Evolutionary conservation across 768 basidiomycete species (phyloP).

Genomic region (Albatrellus ellisii): DNA sequence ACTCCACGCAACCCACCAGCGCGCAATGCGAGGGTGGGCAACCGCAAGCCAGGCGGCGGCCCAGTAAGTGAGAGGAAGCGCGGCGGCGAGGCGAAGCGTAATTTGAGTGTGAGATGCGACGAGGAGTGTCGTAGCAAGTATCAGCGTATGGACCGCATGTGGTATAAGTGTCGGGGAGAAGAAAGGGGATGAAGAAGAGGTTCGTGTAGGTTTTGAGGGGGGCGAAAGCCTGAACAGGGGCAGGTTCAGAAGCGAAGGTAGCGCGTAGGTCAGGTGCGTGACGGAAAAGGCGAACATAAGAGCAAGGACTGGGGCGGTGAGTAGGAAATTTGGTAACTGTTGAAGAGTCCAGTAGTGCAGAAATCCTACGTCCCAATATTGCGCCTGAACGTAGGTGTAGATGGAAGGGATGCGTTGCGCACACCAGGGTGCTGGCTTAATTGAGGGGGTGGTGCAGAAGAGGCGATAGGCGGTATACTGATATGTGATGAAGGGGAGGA

Average conservation of each 20-base stretch:
- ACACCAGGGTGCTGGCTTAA: conserved; percentile 48
- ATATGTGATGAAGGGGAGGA: conserved; percentile 59
- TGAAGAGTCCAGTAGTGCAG: conserved; percentile 73
- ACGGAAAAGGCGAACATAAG: conserved; percentile 24
- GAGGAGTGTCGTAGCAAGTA: conserved; percentile 49
- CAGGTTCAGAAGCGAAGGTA: conserved; percentile 1
- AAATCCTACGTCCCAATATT: conserved; percentile 81
- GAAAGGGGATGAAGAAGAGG: conserved; percentile 7
- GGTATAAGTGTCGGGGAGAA: conserved; percentile 32
- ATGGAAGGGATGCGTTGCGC: conserved; percentile 42
- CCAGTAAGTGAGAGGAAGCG: conserved; percentile 81
- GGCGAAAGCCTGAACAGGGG: background rate
- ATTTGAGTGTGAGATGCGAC: conserved; percentile 80
- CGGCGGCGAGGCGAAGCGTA: conserved; percentile 58
- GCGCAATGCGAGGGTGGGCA: conserved; percentile 33
- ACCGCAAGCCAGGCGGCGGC: conserved; percentile 57
- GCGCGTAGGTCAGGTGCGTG: background rate
- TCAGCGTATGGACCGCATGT: conserved; percentile 61
- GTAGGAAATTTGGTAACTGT: conserved; percentile 82
- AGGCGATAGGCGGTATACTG: conserved; percentile 50
- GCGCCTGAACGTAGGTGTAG: conserved; percentile 69
- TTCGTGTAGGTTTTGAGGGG: conserved; percentile 4
- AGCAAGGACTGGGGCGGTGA: conserved; percentile 59
- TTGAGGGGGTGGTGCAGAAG: conserved; percentile 43
- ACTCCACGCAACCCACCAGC: conserved; percentile 66